Base-by-base conservation (phyloP, 768 basidiomycete species). In the Gyrodon lividus region DNA sequence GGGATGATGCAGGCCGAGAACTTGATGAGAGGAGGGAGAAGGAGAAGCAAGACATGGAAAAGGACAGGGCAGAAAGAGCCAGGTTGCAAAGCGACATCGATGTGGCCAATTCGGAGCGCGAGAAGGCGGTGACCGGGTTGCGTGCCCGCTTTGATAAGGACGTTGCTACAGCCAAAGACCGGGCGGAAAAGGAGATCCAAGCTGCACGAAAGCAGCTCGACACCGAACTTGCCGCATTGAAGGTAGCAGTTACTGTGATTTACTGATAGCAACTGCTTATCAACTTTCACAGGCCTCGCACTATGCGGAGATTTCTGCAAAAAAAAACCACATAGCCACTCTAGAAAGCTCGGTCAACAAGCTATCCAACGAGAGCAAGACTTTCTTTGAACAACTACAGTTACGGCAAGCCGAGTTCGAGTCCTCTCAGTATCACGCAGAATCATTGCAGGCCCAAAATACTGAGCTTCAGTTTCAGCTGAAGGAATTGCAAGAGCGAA, bases 331-430 rank as follows among this genome's bases (percentile, higher is more conserved):
- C 40, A 84, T 97, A 43, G 70, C 77, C 6, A 73, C 81, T 8
- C 77, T 98, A 28, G 89, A 95, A 61, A 72, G 73, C 33, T 84
- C 84, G 2, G 73, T 92, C n/a, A 78, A 80, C 56, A 82, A 76
- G 26, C 75, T 94, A 7, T 80, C 82, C 13, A 70, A 74, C 23
- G 90, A 93, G 64, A 95, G 94, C 61, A 86, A 84, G 58, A 67
- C 74, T 10, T 79, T 92, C 56, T 98, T 98, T 65, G 90, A 95
- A 58, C 83, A 88, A 53, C 75, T 93, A 4, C 93, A 98, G 69
- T 61, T 87, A 42, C 86, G 90, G 26, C 92, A 96, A 66, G 94
- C 90, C 14, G 95, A 98, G 62, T 69, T 89, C 10, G 97, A 99
- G 70, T 87, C 89, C 2, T 82, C 85, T 5, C 84, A 86, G 56